Evolutionary conservation across 192 early-diverging fungal genomes (phyloP).

Genomic region (Physocladia obscura): DNA sequence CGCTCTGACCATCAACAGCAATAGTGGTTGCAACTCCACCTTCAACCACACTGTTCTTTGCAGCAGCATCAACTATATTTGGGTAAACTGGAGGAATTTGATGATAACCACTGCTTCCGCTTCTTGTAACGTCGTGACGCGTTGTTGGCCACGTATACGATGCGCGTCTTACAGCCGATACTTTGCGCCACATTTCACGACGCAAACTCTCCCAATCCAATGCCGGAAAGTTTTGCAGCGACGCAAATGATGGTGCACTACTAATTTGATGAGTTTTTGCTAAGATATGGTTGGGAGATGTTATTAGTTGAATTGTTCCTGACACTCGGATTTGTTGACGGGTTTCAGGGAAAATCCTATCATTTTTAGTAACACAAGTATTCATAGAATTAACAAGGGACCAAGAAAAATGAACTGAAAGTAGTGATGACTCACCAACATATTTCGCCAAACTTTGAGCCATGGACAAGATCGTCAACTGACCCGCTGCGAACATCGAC

Average conservation of each 20-base stretch:
- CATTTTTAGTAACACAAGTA: neutral
- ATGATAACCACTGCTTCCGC: no score
- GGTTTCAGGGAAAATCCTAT: conserved; percentile 33
- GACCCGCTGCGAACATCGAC: conserved; percentile 28
- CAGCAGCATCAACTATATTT: no score
- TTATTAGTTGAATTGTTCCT: conserved; percentile 34
- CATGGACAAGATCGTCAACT: conserved; percentile 32
- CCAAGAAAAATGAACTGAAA: neutral
- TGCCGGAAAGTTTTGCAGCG: conserved; percentile 8
- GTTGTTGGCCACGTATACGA: conserved; percentile 34
- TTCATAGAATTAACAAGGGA: neutral
- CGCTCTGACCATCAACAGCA: no score
- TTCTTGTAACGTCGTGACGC: no score
- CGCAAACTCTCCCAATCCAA: conserved; percentile 30
- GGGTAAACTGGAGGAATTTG: no score
- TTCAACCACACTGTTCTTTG: no score
- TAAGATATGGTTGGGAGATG: conserved; percentile 22
- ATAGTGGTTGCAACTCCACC: no score
- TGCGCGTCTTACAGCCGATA: conserved; percentile 27
- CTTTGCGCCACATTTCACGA: conserved; percentile 21
- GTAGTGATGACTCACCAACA: conserved; percentile 27
- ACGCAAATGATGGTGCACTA: neutral
- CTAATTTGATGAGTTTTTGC: conserved; percentile 7
- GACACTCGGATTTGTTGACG: conserved; percentile 32
- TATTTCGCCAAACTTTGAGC: conserved; percentile 37